These are phyloP conservation scores for Metschnikowia cerradonensis DNA, from an alignment of 805 yeast genomes.

Conservation along the genomic window DNA sequence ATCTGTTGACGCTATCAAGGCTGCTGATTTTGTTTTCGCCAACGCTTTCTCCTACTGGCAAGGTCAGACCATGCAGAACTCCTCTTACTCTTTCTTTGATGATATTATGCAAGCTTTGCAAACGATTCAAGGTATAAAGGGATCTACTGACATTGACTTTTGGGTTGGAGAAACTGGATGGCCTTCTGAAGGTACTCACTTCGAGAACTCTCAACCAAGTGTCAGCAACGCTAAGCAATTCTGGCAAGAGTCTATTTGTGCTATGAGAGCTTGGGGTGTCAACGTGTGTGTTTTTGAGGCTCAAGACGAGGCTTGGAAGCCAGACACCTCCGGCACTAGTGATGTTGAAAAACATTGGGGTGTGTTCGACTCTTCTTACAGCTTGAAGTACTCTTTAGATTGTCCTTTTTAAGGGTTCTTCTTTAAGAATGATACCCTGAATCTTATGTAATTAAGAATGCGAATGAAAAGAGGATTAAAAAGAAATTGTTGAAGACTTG, in stretches of 20 bases:
- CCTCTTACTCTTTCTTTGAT: conserved; percentile 89
- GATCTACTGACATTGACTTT: conserved; percentile 78
- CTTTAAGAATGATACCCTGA: background rate
- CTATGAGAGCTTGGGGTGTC: conserved; percentile 93
- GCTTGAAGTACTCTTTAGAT: conserved; percentile 35
- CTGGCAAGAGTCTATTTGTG: conserved; percentile 90
- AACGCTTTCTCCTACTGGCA: conserved; percentile 99
- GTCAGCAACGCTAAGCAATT: conserved; percentile 68
- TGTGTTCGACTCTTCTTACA: conserved; percentile 57
- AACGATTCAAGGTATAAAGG: conserved; percentile 79
- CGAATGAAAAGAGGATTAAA: background rate
- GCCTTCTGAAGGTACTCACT: conserved; percentile 84
- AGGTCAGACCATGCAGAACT: conserved; percentile 80
- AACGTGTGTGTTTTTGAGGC: conserved; percentile 93
- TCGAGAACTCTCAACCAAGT: conserved; percentile 62
- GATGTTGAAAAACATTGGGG: conserved; percentile 97
- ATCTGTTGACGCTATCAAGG: conserved; percentile 64
- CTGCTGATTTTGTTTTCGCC: conserved; percentile 82
- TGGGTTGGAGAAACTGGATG: conserved; percentile 99
- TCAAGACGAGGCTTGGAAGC: conserved; percentile 95
- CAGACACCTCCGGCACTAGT: conserved; percentile 77
- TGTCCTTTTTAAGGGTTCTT: conserved; percentile 26
- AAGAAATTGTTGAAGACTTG: background rate
- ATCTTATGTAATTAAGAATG: background rate
- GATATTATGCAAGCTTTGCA: conserved; percentile 98